Percentiles rank a stretch among this genome's conserved stretches.
Evolutionary conservation across 495 filamentous ascomycete species (phyloP).

Genomic region (Viridothelium virens): DNA sequence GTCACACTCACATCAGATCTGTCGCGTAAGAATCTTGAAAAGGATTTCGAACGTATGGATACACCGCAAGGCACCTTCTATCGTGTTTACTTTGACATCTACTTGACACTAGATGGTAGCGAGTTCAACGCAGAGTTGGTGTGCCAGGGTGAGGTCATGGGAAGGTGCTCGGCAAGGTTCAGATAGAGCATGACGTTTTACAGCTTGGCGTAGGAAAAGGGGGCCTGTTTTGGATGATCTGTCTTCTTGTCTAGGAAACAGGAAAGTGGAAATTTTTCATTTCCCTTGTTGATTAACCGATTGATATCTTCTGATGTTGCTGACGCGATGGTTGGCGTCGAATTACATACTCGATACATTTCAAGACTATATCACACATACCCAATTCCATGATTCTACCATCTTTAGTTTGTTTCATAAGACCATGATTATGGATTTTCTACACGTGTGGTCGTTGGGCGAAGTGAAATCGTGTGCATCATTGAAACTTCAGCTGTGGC

Average conservation of each 20-base stretch:
- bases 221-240: not conserved
- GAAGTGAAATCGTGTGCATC: not conserved
- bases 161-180: conserved; percentile 85
- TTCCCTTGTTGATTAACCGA: not conserved
- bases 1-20: conserved; percentile 96
- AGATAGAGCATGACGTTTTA: conserved; percentile 30
- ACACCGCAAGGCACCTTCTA: conserved; percentile 98
- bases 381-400: not conserved
- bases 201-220: not conserved
- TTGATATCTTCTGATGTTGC: not conserved
- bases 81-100: conserved; percentile 74
- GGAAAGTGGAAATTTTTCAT: not conserved
- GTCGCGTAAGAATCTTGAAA: conserved; percentile 95
- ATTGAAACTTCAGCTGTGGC: too few species aligned
- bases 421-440: not conserved
- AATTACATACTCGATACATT: conserved; percentile 1
- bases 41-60: conserved; percentile 99
- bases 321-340: not conserved
- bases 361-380: not conserved
- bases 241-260: not conserved
- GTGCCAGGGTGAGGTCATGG: conserved; percentile 98
- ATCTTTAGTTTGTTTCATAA: not conserved
- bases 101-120: conserved; percentile 91
- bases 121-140: conserved; percentile 98
- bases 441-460: not conserved